Base-by-base conservation (phyloP, 1,284 basidiomycete species). In the Hypsizygus ulmarius region DNA sequence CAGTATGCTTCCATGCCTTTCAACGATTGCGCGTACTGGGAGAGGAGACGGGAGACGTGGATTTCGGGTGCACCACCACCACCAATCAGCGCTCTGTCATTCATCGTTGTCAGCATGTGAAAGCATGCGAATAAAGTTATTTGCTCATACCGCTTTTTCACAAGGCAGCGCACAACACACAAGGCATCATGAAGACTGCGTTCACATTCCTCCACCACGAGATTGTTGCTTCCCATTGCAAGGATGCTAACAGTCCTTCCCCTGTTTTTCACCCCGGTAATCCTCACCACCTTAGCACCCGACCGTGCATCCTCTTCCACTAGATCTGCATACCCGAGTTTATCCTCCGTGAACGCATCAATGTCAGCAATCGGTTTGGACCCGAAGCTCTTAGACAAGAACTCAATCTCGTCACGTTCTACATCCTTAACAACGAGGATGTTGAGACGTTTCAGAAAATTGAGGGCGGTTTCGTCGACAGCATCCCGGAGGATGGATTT, bases 1-100 rank as follows among this genome's bases (percentile, higher is more conserved):
- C 97, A 98, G 71, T 99, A 99, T 5, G 95, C 92, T 71, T 99
- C 95, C 89, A 98, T 97, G 45, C 97, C 96, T 69, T 90, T 97
- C 57, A 99, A 80, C 0, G 93, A 90, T 60, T 97, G 93, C 4
- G 95, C 87, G 62, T 97, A 84, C 67, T 97, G 91, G 3, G 93
- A 87, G 32, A 99, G 78, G 55, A 91, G 74, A 34, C 95, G 84
- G n/a, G 97, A 98, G 45, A 97, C 89, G 67, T 99, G 93, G 60
- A 99, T 97, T 70, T 99, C 97, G 21, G 97, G 97, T 16, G 97
- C 94, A 45, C 97, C 97, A 49, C 97, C 97, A 49, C 97, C 97
- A 35, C 92, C 92, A 60, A 99, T 97, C 47, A 99, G 75, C 14
- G 95, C 95, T 33, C 94, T 97, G 52, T 14, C 46, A 14, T 45